Percentiles rank a stretch among this genome's conserved stretches.
These are phyloP conservation scores for Toxicodendron radicans DNA, from an alignment of 345 rosid species.

Conservation along the genomic window DNA sequence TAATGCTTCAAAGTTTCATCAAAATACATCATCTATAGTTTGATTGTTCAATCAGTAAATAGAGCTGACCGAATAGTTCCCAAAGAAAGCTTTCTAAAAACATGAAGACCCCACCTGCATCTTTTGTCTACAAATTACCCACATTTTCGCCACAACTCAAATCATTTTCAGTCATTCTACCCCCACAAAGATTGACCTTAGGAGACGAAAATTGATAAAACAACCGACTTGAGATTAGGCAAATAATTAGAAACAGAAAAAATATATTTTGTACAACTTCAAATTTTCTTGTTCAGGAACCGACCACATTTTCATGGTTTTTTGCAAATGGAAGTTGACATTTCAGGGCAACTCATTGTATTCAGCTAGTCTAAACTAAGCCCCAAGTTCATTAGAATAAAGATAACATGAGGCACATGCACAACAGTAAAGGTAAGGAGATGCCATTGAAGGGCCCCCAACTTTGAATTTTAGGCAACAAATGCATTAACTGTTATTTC, in stretches of 20 bases:
- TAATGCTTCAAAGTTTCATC: background rate
- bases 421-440: constrained; percentile 19
- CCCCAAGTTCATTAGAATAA: background rate
- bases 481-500: background rate
- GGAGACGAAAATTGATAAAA: background rate
- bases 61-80: background rate
- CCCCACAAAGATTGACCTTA: background rate
- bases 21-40: background rate
- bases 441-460: constrained; percentile 18
- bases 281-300: background rate
- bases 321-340: background rate
- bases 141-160: background rate
- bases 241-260: background rate
- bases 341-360: background rate
- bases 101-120: background rate
- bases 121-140: constrained; percentile 3
- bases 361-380: background rate
- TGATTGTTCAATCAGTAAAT: background rate
- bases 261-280: background rate
- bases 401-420: constrained; percentile 16
- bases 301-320: background rate
- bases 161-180: constrained; percentile 1
- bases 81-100: background rate
- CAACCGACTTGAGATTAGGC: background rate
- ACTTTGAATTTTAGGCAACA: background rate